Evolutionary conservation across 2,329 filamentous ascomycete species (phyloP), one percentile per base, ranked within the genome.

Genomic region (Helminthosporium solani): DNA sequence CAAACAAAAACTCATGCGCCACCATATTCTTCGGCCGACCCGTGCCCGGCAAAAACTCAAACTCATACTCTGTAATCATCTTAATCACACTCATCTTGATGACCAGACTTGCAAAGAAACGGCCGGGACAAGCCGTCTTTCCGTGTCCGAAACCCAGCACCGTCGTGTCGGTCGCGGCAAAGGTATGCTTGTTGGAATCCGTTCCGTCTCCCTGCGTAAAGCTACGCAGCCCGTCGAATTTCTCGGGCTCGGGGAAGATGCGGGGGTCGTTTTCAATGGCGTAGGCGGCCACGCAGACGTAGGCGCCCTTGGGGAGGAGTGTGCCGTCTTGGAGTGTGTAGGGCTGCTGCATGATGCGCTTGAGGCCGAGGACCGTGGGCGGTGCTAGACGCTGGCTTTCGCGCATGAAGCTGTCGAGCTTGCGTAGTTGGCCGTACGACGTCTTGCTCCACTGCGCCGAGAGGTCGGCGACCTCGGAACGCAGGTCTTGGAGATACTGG

Each of bases 1-100:
- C 44, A 40, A 63, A 54, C 6, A 60, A 33, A 40, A 58, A 59
- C n/a, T 66, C 60, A 42, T 61, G 49, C 9, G 50, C 28, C 8
- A 33, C 47, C 11, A 60, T 15, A 21, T 56, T 57, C 28, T 33
- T 20, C 6, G 61, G 63, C 28, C 60, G 46, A 1, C 43, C 48
- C 21, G 15, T 34, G 8, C 31, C 40, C 12, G 19, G 23, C 21
- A 8, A 18, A 21, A 40, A 44, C 15, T 21, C 19, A n/a, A 44
- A 44, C 6, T 48, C 46, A 38, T 44, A 48, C 19, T 44, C 40
- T 3, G 12, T 35, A 14, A 48, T 15, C 28, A 48, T 16, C 28
- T 44, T 44, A n/a, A 40, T 34, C 25, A 48, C 30, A 14, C 44
- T 15, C 20, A 39, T 40, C 33, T 49, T 45, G 27, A 49, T 20